Base-by-base conservation (phyloP, 805 yeast species). In the Hanseniaspora singularis region DNA sequence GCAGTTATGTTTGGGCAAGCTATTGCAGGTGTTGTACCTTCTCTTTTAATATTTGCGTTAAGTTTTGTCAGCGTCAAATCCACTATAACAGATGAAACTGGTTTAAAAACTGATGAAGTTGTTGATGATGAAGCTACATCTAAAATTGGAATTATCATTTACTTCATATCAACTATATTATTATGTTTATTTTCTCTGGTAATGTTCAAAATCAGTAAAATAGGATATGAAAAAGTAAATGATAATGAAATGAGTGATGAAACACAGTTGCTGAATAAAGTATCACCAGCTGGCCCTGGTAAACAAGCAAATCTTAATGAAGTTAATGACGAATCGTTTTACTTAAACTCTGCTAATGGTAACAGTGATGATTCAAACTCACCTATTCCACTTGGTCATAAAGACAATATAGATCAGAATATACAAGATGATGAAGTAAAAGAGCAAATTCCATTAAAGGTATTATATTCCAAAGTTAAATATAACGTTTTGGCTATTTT, bases 1-100 rank as follows among this genome's bases (percentile, higher is more conserved):
- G 94, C 83, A 0, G 81, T 81, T 1, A 84, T 92, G 81, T 88
- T 88, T 3, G 98, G 98, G 1, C 95, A 89, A 61, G 95, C 95
- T 0, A 66, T 89, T 15, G 86, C 96, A 0, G 98, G 98, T 2
- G 95, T 92, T 0, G 65, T 89, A 30, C 97, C 98, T 2, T 77
- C 95, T 0, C 58, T 82, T 15, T 62, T 60, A 2, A 43, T 63
- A 12, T 57, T 63, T 31, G 16, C 78, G 81, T 12, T 72, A 76
- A 54, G 79, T 77, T 51, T 50, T 72, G 10, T 47, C 18, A 16
- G 31, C 16, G 50, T 36, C 3, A 44, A 36, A 20, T 16, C 38
- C 6, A 23, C 18, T 15, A 15, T 14, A 1, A 2, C 4, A 14
- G 38, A 37, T 22, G 55, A 73, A 23, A 46, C 20, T 15, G 12